Base-by-base conservation (phyloP, 2,329 filamentous ascomycete species). In the Fusarium cyanostomum region DNA sequence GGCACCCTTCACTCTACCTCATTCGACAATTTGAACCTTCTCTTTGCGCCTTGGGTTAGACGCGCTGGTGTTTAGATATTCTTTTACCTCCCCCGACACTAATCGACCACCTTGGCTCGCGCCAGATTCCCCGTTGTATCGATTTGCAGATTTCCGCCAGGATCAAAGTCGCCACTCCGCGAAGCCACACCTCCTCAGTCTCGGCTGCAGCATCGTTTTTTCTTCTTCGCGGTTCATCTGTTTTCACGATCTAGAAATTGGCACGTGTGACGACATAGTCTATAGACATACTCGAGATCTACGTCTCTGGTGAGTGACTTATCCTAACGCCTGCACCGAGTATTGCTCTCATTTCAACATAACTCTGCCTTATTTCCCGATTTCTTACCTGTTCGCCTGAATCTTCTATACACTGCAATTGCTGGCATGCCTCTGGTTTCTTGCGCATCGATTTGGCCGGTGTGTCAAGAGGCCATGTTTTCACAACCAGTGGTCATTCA, bases 31-130 rank as follows among this genome's bases (percentile, higher is more conserved):
- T 68, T 69, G 59, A 71, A 59, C 64, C 54, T 68, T 70, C 62
- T 67, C 38, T 72, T 75, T 72, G 68, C 70, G 70, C 70, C 71
- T 70, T 72, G 72, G 73, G 67, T 75, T 78, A 78, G 76, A 78
- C 73, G 73, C 73, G 68, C 72, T 71, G 75, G 71, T 70, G 58
- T 75, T 77, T 78, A 78, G 77, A 78, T 73, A 72, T 68, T 60
- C 59, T 66, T 42, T 53, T 48, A 48, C 57, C 59, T 53, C 55
- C 49, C 37, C 43, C 52, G 56, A 67, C 64, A 67, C 64, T 72
- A 66, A 69, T 73, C 65, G 67, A 55, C 60, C 64, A 62, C 51
- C 51, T 50, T 56, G 63, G 59, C 56, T 66, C 62, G 56, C 51
- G 48, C 56, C 56, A 61, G 60, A 59, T n/a, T 61, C 49, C 52